A percentile compares a stretch with the other conserved stretches of the same genome.
Conservation (phyloP, 2,329 filamentous ascomycete genomes). For the Apiospora rasikravindrae region DNA sequence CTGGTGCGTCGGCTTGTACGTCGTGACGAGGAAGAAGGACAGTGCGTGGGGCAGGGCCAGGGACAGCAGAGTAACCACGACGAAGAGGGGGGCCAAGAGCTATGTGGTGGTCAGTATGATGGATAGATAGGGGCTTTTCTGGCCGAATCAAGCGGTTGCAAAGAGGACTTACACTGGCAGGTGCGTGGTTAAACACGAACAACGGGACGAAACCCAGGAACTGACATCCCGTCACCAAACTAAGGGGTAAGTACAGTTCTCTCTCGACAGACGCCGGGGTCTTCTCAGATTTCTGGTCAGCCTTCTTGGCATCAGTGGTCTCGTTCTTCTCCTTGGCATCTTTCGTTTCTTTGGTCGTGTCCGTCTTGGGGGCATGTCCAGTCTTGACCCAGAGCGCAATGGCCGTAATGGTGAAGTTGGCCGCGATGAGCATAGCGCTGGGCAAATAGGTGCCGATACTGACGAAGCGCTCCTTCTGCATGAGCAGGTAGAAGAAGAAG, state of each 20-base stretch:
- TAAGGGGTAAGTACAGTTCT: conserved; percentile 74
- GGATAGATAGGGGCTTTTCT: not conserved
- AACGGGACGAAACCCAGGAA: conserved; percentile 80
- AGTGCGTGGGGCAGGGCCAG: conserved; percentile 61
- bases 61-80: conserved; percentile 60
- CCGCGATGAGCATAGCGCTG: conserved; percentile 94
- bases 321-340: conserved; percentile 29
- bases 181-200: conserved; percentile 81
- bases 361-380: conserved; percentile 56
- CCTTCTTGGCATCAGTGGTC: conserved; percentile 29
- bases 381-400: conserved; percentile 94
- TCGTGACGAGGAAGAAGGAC: conserved; percentile 57
- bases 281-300: conserved; percentile 14
- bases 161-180: conserved; percentile 61
- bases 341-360: conserved; percentile 26
- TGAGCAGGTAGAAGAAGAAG: conserved; percentile 98
- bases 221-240: conserved; percentile 74
- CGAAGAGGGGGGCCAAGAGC: conserved; percentile 66
- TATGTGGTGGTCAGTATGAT: conserved; percentile 37
- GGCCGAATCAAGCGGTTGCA: not conserved
- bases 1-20: conserved; percentile 63
- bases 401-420: conserved; percentile 94
- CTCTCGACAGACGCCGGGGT: conserved; percentile 55
- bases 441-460: conserved; percentile 98
- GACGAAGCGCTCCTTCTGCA: conserved; percentile 91